phyloP scores from a whole-genome alignment of 495 filamentous ascomycete species.

The Aspergillus sclerotioniger region DNA sequence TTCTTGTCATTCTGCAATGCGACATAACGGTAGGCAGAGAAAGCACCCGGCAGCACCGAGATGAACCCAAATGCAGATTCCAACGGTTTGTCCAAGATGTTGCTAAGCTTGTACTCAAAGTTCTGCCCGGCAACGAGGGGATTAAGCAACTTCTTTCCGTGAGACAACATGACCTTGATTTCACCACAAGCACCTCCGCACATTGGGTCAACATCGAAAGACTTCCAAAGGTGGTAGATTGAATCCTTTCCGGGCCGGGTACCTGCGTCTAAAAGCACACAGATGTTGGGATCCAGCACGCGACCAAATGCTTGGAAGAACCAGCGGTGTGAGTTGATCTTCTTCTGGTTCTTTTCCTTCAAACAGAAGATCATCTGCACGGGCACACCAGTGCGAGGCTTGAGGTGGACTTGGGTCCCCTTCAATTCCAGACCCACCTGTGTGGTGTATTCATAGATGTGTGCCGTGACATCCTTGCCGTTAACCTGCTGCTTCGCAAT shows the following conservation, averaged over 20 bases:
- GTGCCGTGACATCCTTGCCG: slow-evolving; percentile 92
- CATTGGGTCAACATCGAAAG: slow-evolving; percentile 95
- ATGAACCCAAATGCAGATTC: slow-evolving; percentile 99
- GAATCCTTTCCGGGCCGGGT: slow-evolving; percentile 90
- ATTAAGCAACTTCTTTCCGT: slow-evolving; percentile 86
- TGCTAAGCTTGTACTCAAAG: slow-evolving; percentile 99
- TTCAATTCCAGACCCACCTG: slow-evolving; percentile 86
- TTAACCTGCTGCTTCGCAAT: slow-evolving; percentile 99
- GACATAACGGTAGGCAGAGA: slow-evolving; percentile 93
- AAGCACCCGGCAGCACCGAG: slow-evolving; percentile 92
- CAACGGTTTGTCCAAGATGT: slow-evolving; percentile 97
- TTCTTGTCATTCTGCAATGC: slow-evolving; percentile 96
- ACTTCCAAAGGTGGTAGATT: slow-evolving; percentile 98
- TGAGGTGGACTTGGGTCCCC: slow-evolving; percentile 80
- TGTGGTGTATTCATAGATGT: slow-evolving; percentile 99
- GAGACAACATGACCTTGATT: slow-evolving; percentile 98
- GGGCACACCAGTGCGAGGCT: slow-evolving; percentile 69
- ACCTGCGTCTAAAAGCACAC: slow-evolving; percentile 93
- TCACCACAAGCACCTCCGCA: slow-evolving; percentile 97
- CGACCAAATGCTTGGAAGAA: slow-evolving; percentile 98
- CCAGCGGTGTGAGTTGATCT: slow-evolving; percentile 99
- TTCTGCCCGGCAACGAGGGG: slow-evolving; percentile 96
- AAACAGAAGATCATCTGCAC: slow-evolving; percentile 98
- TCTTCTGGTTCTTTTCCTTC: slow-evolving; percentile 99
- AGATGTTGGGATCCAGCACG: slow-evolving; percentile 92